Evolutionary conservation across 1,284 basidiomycete species (phyloP), one percentile per base, ranked within the genome.

Genomic region (Stygiomarasmius scandens): DNA sequence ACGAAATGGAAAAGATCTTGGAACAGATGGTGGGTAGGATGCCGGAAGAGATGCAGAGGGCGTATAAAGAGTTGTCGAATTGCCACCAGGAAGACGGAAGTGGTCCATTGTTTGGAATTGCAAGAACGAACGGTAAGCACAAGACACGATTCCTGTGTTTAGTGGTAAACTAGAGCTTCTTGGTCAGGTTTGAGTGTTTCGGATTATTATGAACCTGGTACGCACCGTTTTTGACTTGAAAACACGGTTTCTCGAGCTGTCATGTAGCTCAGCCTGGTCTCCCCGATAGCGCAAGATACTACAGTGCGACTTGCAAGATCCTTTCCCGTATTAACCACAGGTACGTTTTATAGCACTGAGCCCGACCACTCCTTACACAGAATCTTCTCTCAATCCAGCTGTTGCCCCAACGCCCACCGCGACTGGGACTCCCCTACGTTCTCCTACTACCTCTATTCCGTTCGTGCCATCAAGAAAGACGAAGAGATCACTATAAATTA

Each of bases 401-500:
- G 72, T 58, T 56, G 58, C 11, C 64, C 69, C 5, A 74, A 72
- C 55, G 60, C 66, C 9, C n/a, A n/a, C 0, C 54, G 53, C 23
- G 10, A 55, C 19, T 75, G 74, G 60, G 56, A 69, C 36, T 29
- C 57, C 3, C 24, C 54, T 0, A 68, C 73, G 1, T 72, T 74
- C 47, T 68, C 70, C 2, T 56, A 66, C 24, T 59, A 64, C 5
- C 63, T 74, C 29, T 63, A 54, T 25, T 71, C 73, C 0, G 43
- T 58, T 9, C 61, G 66, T 2, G 61, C 68, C 36, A 71, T 76
- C 54, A 65, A 68, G 20, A 61, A 55, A 0, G 71, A 69, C 6
- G 71, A 74, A 45, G 70, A 76, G 56, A 58, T 75, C 50, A 65
- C 70, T 25, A 64, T 67, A 44, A 51, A 54, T 8, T 75, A 75